Evolutionary conservation across 1,284 basidiomycete genomes (phyloP).

Genomic region (Blastosporella zonata): DNA sequence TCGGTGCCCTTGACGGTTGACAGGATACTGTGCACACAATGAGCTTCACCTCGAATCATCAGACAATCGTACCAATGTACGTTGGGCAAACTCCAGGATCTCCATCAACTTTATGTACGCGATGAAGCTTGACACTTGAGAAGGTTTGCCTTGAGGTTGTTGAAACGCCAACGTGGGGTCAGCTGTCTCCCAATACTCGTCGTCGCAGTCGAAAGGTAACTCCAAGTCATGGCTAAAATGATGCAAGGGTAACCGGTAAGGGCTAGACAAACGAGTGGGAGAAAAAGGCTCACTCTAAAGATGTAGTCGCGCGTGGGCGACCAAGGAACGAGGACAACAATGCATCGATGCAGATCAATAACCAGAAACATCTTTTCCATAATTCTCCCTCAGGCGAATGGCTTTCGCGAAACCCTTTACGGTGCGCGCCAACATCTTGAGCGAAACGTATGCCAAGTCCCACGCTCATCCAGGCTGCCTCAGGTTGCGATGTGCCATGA

Average conservation of each 20-base stretch:
- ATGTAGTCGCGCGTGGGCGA: slow-evolving; percentile 18
- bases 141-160: slow-evolving; percentile 26
- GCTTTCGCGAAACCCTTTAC: slow-evolving; percentile 33
- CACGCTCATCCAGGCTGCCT: slow-evolving; percentile 27
- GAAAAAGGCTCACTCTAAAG: slow-evolving; percentile 20
- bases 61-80: slow-evolving; percentile 33
- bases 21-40: slow-evolving; percentile 17
- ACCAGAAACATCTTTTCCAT: slow-evolving; percentile 67
- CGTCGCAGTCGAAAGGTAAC: slow-evolving; percentile 19
- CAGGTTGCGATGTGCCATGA: slow-evolving; percentile 25
- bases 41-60: not conserved
- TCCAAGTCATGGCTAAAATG: slow-evolving; percentile 14
- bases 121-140: slow-evolving; percentile 39
- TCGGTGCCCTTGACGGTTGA: slow-evolving; percentile 30
- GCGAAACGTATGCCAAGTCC: slow-evolving; percentile 27
- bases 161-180: slow-evolving; percentile 29
- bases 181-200: slow-evolving; percentile 20
- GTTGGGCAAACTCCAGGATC: slow-evolving; percentile 44
- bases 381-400: slow-evolving; percentile 45
- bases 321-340: slow-evolving; percentile 18
- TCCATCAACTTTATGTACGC: slow-evolving; percentile 44
- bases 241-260: not conserved
- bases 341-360: slow-evolving; percentile 17
- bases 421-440: slow-evolving; percentile 39
- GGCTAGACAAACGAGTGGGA: too few relatives aligned